Evolutionary conservation across 2,329 filamentous ascomycete genomes (phyloP).

Genomic region (Colletotrichum horii): DNA sequence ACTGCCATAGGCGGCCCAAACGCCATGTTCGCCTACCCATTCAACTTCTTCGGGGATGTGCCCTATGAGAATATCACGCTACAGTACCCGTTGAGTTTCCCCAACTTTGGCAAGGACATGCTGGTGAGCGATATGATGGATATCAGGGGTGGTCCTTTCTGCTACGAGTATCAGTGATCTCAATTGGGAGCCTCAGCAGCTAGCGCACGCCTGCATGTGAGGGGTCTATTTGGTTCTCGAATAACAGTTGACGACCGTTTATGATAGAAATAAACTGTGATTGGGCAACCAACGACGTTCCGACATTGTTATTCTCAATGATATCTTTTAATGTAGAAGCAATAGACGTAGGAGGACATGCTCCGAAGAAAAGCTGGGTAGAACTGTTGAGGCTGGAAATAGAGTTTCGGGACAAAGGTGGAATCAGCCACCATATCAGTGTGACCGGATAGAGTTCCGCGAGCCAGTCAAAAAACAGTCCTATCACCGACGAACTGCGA

Average conservation of each 20-base stretch:
- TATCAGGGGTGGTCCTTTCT: slow-evolving; percentile 22
- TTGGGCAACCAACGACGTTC: neutral
- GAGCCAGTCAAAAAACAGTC: neutral
- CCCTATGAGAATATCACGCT: neutral
- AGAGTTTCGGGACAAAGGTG: neutral
- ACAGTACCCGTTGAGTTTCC: neutral
- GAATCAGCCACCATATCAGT: neutral
- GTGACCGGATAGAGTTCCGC: neutral
- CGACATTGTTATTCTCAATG: no score
- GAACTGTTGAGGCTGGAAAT: neutral
- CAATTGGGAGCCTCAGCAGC: neutral
- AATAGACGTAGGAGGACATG: no score
- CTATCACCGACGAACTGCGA: neutral
- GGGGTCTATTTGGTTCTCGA: neutral
- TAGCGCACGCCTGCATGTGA: neutral
- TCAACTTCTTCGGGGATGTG: neutral
- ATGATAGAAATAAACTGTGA: neutral
- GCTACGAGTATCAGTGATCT: slow-evolving; percentile 25
- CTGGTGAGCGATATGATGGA: slow-evolving; percentile 31
- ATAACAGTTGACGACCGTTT: neutral
- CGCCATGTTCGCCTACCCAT: neutral
- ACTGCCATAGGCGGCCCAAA: neutral
- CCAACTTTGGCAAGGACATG: neutral
- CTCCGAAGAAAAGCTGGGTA: no score
- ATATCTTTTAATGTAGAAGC: no score